Percentiles rank a stretch among this genome's conserved stretches.
Evolutionary conservation across 257 asterid genomes (phyloP).

Genomic region (Hygrophila difformis): DNA sequence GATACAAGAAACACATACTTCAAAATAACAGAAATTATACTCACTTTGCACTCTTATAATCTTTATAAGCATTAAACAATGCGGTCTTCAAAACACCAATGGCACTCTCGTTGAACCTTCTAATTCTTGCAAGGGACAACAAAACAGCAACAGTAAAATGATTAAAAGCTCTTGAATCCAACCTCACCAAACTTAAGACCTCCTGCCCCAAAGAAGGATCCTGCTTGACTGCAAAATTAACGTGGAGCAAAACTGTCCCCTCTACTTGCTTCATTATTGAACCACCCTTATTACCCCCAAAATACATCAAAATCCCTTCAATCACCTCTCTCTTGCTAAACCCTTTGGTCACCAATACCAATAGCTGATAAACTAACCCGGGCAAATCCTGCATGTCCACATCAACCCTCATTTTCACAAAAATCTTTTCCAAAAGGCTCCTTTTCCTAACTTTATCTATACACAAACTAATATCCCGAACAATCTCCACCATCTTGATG

Average conservation of each 20-base stretch:
- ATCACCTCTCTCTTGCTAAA: conserved; percentile 72
- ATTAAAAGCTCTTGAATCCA: conserved; percentile 62
- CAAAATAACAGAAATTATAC: too few relatives aligned
- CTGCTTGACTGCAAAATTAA: conserved; percentile 84
- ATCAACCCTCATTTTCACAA: conserved; percentile 44
- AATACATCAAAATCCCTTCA: conserved; percentile 67
- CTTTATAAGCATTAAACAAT: conserved; percentile 58
- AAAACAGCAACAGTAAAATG: conserved; percentile 66
- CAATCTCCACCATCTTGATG: conserved; percentile 61
- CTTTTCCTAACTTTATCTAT: conserved; percentile 44
- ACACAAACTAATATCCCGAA: conserved; percentile 42
- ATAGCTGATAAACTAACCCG: conserved; percentile 66
- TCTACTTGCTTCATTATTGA: conserved; percentile 68
- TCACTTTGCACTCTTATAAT: conserved; percentile 54
- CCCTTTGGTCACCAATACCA: conserved; percentile 70
- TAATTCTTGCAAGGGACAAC: conserved; percentile 70
- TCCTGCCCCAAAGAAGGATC: conserved; percentile 79
- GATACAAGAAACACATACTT: too few relatives aligned
- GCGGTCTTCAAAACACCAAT: conserved; percentile 60
- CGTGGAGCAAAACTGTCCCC: conserved; percentile 85
- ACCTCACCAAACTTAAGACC: conserved; percentile 57
- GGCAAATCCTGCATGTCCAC: conserved; percentile 82
- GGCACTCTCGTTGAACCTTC: conserved; percentile 62
- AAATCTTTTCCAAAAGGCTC: conserved; percentile 50
- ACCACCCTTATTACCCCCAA: conserved; percentile 46